Percentiles rank a stretch among this genome's conserved stretches.
These are phyloP conservation scores for Cutaneotrichosporon cavernicola DNA, from an alignment of 1,284 basidiomycete genomes.

Conservation along the genomic window DNA sequence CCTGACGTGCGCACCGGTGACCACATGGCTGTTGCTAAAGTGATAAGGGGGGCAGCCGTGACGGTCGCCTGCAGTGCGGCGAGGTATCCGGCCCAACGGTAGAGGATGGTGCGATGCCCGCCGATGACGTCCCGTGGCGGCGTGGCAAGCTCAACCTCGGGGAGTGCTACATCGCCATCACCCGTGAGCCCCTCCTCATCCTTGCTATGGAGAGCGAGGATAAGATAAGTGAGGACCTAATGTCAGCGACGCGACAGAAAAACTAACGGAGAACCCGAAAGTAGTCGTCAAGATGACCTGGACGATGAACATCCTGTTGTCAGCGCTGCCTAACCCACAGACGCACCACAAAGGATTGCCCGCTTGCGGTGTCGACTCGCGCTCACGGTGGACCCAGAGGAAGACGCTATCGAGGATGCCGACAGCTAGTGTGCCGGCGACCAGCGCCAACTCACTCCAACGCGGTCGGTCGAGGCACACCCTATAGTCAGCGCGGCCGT, in stretches of 20 bases:
- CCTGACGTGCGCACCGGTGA: neutral
- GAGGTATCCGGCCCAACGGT: neutral
- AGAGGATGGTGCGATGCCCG: neutral
- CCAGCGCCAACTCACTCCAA: neutral
- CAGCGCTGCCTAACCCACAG: neutral
- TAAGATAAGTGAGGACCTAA: neutral
- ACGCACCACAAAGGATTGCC: neutral
- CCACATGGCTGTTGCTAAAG: neutral
- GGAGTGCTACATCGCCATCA: neutral
- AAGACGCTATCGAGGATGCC: neutral
- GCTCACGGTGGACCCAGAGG: conserved; percentile 3
- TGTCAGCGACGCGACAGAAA: neutral
- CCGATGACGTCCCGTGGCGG: conserved; percentile 7
- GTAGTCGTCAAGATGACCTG: neutral
- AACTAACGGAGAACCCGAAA: neutral
- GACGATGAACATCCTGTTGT: neutral
- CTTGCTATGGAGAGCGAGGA: neutral
- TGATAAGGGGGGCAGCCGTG: neutral
- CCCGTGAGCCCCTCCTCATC: conserved; percentile 1
- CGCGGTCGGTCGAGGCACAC: neutral
- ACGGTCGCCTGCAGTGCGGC: conserved; percentile 3
- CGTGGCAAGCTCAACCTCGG: neutral
- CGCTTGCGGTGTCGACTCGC: neutral
- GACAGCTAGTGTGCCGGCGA: neutral
- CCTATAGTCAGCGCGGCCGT: neutral